Base-by-base conservation (phyloP, 208 protist genomes). In the Tritrichomonas foetus region DNA sequence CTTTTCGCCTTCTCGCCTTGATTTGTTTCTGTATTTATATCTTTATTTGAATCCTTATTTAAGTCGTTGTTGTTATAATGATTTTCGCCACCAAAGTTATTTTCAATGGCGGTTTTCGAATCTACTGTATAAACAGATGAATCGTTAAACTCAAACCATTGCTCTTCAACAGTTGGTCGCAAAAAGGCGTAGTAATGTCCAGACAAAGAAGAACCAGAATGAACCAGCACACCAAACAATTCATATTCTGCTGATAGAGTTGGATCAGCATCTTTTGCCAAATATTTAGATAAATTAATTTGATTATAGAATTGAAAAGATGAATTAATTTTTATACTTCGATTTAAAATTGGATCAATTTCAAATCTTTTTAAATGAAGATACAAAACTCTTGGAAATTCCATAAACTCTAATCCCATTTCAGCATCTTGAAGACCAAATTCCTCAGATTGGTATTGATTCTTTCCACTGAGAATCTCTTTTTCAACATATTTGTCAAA, bases 141-240 rank as follows among this genome's bases (percentile, higher is more conserved):
- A 53, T 82, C 74, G 30, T 82, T 82, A 44, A 82, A 82, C 30
- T 82, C 41, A 36, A 50, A 53, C 74, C 74, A 82, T 82, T 82
- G n/a, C 11, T 53, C 41, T 9, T 49, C 74, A 33, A 82, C 11
- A 33, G 47, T 53, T 27, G 82, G 1, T 66, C 50, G 3, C 5
- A 93, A n/a, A 66, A 33, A 93, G 16, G 82, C 82, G 27, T 66
- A 93, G 47, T 93, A 93, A 66, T 93, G 82, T 66, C 82, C 82
- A 1, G 49, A 44, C n/a, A 39, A 57, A 11, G 49, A 44, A 36
- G 5, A 33, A 22, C 82, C 82, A 39, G 82, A 93, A 39, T 93
- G 82, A 47, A 93, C 55, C 20, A 93, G 14, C 3, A 93, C 50
- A 69, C 82, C 82, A 44, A n/a, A 57, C 11, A 93, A 66, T 47